Evolutionary conservation across 306 rosid species (phyloP), one percentile per base, ranked within the genome.

Genomic region (Adenanthera pavonina): DNA sequence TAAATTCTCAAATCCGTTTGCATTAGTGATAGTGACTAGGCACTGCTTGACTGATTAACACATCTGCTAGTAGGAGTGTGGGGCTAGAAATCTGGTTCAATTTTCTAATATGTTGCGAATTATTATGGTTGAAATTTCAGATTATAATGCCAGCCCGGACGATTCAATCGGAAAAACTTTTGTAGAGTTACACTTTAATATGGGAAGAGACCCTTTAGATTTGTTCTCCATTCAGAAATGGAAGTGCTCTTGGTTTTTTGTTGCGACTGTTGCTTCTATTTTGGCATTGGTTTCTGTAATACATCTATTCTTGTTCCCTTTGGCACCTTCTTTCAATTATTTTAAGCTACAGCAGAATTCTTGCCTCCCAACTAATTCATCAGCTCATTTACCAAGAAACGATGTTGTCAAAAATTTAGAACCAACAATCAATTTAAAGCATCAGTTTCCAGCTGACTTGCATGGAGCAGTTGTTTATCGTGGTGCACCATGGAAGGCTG

Each of bases 401-500:
- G 77, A 17, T 64, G 79, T 65, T n/a, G 72, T 47, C 34, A 86
- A 82, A 85, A 76, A 74, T 81, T 53, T 52, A 13, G 78, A 67
- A 36, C 87, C 85, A 46, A 65, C 69, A 3, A 62, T 87, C 68
- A 83, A 89, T 89, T 75, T 87, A 35, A 88, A 84, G 76, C 87
- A 4, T 44, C 89, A 66, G 83, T 93, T 93, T 85, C 89, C 93
- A 25, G 72, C 88, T 68, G 97, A 92, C 74, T 84, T 80, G 82
- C 97, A 90, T 16, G 75, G 85, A 20, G 92, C 93, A 6, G 93
- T 89, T 84, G 85, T 87, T 77, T 93, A 92, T 84, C 89, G 57
- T 15, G 96, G 90, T 69, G 98, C 94, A 11, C 98, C 98, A 14
- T 95, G 99, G 99, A 93, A 90, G 93, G 91, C 93, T 40, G 88